These are phyloP conservation scores for Penicillium daleae DNA, from an alignment of 495 filamentous ascomycete genomes.

Conservation along the genomic window DNA sequence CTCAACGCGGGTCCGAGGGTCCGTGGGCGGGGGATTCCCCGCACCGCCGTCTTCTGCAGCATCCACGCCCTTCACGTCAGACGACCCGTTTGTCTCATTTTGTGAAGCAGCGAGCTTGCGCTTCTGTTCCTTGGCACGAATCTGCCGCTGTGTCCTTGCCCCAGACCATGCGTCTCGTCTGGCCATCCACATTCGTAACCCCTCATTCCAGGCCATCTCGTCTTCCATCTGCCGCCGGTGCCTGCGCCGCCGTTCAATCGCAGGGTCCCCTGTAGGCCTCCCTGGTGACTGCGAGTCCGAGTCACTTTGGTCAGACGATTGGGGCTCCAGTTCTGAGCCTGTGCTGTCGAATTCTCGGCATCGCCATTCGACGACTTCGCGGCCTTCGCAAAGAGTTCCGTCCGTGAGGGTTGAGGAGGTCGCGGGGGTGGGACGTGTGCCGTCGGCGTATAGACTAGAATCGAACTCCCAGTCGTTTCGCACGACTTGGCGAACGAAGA, in stretches of 20 bases:
- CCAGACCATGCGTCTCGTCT: constrained; percentile 86
- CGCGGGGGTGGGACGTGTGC: constrained; percentile 25
- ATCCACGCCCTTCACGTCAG: constrained; percentile 8
- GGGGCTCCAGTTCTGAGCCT: constrained; percentile 47
- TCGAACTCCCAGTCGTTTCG: constrained; percentile 51
- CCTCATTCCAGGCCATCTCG: constrained; percentile 83
- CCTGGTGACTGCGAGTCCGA: constrained; percentile 12
- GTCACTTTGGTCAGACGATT: constrained; percentile 33
- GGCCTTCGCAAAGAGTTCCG: constrained; percentile 30
- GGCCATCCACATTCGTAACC: constrained; percentile 72
- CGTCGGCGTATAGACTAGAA: constrained; percentile 32
- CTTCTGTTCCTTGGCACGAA: constrained; percentile 27
- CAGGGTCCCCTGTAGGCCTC: constrained; percentile 19
- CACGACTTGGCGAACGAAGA: constrained; percentile 45
- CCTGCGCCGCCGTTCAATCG: constrained; percentile 58
- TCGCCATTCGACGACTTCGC: constrained; percentile 46
- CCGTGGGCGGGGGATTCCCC: constrained; percentile 14
- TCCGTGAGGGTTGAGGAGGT: constrained; percentile 25
- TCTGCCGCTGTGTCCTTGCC: constrained; percentile 53
- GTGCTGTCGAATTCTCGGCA: constrained; percentile 48
- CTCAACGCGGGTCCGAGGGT: constrained; percentile 5
- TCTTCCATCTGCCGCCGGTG: constrained; percentile 64
- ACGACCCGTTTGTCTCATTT: constrained; percentile 1
- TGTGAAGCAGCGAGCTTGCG: constrained; percentile 10
- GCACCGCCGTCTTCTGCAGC: constrained; percentile 17